phyloP scores from a whole-genome alignment of 441 rosid genomes.

The Croton setiger region DNA sequence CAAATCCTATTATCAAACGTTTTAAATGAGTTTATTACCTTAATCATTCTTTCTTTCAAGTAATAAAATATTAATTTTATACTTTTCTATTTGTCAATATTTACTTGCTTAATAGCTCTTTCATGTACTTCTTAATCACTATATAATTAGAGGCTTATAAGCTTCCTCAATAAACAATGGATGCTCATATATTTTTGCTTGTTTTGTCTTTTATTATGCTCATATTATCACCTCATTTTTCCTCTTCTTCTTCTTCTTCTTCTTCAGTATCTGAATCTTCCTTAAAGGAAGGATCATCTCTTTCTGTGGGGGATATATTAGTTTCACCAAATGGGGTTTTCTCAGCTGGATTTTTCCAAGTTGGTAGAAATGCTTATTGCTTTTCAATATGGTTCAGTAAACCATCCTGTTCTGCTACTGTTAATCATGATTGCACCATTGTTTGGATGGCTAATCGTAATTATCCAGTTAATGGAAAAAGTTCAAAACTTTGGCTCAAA shows the following conservation, averaged over 20 bases:
- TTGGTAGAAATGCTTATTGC: not conserved
- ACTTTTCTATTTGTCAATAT: too few relatives aligned
- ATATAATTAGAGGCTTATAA: too few relatives aligned
- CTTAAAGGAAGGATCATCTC: not conserved
- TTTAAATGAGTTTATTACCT: too few relatives aligned
- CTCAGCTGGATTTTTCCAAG: not conserved
- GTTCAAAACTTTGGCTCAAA: not conserved
- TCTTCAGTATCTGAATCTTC: not conserved
- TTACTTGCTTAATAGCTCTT: too few relatives aligned
- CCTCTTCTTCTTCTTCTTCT: too few relatives aligned
- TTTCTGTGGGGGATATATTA: not conserved
- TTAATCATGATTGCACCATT: not conserved
- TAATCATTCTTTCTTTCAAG: too few relatives aligned
- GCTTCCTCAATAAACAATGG: too few relatives aligned
- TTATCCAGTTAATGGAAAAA: conserved; percentile 2
- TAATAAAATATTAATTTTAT: too few relatives aligned
- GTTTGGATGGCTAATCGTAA: conserved; percentile 9
- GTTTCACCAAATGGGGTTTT: not conserved
- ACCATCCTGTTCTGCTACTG: not conserved
- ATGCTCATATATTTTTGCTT: too few relatives aligned
- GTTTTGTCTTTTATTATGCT: not conserved
- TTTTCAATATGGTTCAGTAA: conserved; percentile 6
- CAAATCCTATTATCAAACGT: too few relatives aligned
- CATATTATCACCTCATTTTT: not conserved
- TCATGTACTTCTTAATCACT: too few relatives aligned